Evolutionary conservation across 2,329 filamentous ascomycete species (phyloP), one percentile per base, ranked within the genome.

Genomic region (Hymenoscyphus repandus): DNA sequence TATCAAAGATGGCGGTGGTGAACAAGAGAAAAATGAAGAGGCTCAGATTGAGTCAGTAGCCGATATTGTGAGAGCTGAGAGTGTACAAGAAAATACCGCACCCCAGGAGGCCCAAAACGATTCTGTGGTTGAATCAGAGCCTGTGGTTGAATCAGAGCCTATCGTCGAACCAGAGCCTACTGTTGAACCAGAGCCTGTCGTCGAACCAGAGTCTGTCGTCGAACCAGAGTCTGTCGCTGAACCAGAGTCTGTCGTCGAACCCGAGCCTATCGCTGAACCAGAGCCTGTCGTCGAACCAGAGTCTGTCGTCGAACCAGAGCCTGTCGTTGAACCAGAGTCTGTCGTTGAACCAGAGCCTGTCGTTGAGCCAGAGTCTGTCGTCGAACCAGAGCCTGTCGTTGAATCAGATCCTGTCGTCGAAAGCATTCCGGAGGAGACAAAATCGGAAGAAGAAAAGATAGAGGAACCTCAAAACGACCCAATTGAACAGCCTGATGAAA

Each of bases 241-340:
- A 17, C 13, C 40, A 22, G 40, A 7, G 50, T n/a, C 50, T n/a
- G n/a, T n/a, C 41, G 45, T 40, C 15, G 45, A 42, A 7, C 40
- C 32, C 27, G 42, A 45, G 22, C 27, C 27, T 30, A 22, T 18
- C n/a, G 17, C 30, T 45, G n/a, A n/a, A n/a, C 17, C 32, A 20
- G 40, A 42, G 40, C 13, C 40, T 10, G 9, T 15, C 9, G 15
- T 27, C 15, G 15, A 20, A 15, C 12, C 22, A 38, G 52, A 57
- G 11, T 22, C 39, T 4, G 40, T 27, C 27, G 13, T 20, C 15
- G 40, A 42, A 17, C 40, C 40, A 22, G 40, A 7, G 47, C 11
- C 11, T 3, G 12, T 46, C 33, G 43, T 22, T 10, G 43, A 34
- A 45, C 9, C 13, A n/a, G 39, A 30, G 31, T 27, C 17, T 13